Evolutionary conservation across 805 yeast species (phyloP).

Genomic region (Isabelozyma rhagii): DNA sequence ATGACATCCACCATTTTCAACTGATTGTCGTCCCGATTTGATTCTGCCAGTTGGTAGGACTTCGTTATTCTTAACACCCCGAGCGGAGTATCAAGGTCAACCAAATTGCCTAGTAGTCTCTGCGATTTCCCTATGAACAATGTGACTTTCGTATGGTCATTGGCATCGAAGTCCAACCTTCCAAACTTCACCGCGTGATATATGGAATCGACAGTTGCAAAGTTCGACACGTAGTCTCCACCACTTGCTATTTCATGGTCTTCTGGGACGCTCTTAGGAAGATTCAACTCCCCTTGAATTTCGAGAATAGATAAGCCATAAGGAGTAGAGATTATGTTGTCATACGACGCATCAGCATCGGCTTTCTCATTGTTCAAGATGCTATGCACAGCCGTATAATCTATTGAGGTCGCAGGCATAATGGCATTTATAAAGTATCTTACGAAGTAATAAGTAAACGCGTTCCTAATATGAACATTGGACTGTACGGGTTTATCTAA

Average conservation of each 20-base stretch:
- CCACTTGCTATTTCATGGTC: constrained; percentile 1
- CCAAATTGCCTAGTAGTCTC: constrained; percentile 60
- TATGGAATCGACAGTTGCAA: constrained; percentile 29
- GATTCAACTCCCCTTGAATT: constrained; percentile 69
- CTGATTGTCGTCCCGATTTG: constrained; percentile 8
- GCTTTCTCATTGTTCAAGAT: constrained; percentile 2
- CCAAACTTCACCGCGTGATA: constrained; percentile 53
- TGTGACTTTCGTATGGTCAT: constrained; percentile 44
- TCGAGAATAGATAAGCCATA: constrained; percentile 61
- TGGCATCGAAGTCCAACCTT: constrained; percentile 41
- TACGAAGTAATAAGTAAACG: neutral
- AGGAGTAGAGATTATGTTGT: constrained; percentile 44
- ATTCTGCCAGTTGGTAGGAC: too few relatives aligned
- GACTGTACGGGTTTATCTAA: neutral
- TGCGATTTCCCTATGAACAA: constrained; percentile 68
- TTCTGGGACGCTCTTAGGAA: constrained; percentile 37
- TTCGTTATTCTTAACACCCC: constrained; percentile 53
- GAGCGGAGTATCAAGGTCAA: constrained; percentile 59
- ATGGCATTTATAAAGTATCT: neutral
- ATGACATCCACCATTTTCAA: constrained; percentile 61
- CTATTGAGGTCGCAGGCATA: constrained; percentile 19
- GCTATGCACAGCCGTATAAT: constrained; percentile 9
- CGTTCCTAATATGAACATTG: neutral
- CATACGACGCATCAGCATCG: neutral
- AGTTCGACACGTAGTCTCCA: constrained; percentile 9